These are phyloP conservation scores for Psilocybe cubensis DNA, from an alignment of 768 basidiomycete species.

Conservation along the genomic window DNA sequence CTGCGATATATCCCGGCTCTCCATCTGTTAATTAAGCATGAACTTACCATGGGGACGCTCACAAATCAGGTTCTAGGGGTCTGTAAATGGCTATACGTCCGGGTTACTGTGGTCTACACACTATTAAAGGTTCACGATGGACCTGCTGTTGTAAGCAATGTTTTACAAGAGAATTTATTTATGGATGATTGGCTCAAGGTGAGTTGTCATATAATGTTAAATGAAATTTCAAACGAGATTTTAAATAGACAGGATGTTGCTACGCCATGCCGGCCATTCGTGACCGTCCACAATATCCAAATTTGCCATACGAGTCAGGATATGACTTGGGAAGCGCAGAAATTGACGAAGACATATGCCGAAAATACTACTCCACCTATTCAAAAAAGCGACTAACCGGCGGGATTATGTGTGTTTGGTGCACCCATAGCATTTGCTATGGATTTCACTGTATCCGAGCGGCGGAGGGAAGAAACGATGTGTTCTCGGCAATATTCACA, in stretches of 20 bases:
- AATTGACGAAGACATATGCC: slow-evolving; percentile 21
- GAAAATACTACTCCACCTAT: slow-evolving; percentile 32
- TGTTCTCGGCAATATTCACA: slow-evolving; percentile 42
- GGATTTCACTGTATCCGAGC: slow-evolving; percentile 35
- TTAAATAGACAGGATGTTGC: slow-evolving; percentile 31
- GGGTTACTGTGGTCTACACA: neutral
- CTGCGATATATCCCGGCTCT: neutral
- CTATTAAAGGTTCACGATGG: neutral
- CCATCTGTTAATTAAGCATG: neutral
- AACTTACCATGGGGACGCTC: neutral
- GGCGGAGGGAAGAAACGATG: slow-evolving; percentile 38
- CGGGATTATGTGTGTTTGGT: slow-evolving; percentile 35
- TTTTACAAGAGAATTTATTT: neutral
- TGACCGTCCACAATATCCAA: slow-evolving; percentile 28
- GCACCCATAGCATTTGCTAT: slow-evolving; percentile 35
- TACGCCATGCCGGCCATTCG: slow-evolving; percentile 35
- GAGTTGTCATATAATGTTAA: neutral
- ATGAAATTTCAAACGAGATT: neutral
- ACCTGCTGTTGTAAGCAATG: no score
- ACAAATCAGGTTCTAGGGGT: neutral
- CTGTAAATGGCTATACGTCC: slow-evolving; percentile 11
- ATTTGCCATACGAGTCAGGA: slow-evolving; percentile 24
- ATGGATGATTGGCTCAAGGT: slow-evolving; percentile 16
- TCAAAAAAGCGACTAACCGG: slow-evolving; percentile 27
- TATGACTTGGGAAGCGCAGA: slow-evolving; percentile 9